phyloP scores from a whole-genome alignment of 192 early-diverging fungal species.

The Endogone sp. region DNA sequence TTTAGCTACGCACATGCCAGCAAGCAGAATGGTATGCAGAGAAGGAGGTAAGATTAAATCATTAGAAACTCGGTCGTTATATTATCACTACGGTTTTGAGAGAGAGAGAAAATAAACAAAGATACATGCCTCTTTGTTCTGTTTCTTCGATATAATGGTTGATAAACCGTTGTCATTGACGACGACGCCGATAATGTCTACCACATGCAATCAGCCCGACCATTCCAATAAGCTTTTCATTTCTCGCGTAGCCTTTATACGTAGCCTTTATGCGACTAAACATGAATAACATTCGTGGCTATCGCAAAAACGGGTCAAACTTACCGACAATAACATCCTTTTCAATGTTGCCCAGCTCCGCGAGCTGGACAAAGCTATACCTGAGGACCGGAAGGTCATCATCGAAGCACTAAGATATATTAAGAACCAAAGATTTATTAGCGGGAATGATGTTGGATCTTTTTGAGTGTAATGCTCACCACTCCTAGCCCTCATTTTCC shows the following conservation, averaged over 20 bases:
- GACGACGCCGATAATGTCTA: conserved; percentile 82
- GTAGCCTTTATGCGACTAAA: too few species aligned
- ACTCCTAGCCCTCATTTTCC: too few species aligned
- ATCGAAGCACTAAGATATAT: conserved; percentile 44
- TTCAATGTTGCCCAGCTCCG: conserved; percentile 60
- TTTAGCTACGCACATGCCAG: conserved; percentile 36
- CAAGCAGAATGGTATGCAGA: neutral
- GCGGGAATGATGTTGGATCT: too few species aligned
- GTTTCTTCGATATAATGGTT: conserved; percentile 59
- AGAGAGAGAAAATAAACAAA: neutral
- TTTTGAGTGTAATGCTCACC: too few species aligned
- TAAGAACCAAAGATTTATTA: too few species aligned
- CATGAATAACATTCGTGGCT: neutral
- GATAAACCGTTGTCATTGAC: conserved; percentile 49
- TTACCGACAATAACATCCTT: conserved; percentile 64
- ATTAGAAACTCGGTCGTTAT: too few species aligned
- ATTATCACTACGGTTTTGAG: neutral
- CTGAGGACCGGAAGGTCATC: conserved; percentile 44
- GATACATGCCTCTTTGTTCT: conserved; percentile 45
- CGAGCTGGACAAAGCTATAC: conserved; percentile 70
- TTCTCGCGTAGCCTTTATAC: too few species aligned
- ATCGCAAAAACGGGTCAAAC: conserved; percentile 3
- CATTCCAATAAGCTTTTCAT: too few species aligned
- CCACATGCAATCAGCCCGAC: too few species aligned
- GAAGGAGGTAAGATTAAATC: neutral